A percentile compares a stretch with the other conserved stretches of the same genome.
These are phyloP conservation scores for Tubosaeta sp. DNA, from an alignment of 768 basidiomycete species.

Conservation along the genomic window DNA sequence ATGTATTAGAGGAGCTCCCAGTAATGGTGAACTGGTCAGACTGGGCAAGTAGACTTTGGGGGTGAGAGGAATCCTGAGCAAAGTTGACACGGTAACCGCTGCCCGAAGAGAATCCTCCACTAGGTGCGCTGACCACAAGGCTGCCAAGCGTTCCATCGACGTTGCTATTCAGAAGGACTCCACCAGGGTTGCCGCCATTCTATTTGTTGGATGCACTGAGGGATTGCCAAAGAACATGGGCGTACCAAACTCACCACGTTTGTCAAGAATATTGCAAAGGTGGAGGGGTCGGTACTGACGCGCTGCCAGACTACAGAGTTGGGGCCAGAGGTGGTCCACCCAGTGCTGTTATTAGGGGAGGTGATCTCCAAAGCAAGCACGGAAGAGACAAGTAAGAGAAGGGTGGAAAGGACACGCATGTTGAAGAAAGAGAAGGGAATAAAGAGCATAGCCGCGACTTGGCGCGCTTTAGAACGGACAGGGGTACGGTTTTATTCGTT, in stretches of 20 bases:
- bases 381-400: constrained; percentile 51
- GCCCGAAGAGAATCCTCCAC: constrained; percentile 63
- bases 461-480: neutral
- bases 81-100: constrained; percentile 69
- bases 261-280: constrained; percentile 65
- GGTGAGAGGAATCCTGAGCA: constrained; percentile 43
- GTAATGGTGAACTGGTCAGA: constrained; percentile 58
- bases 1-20: constrained; percentile 11
- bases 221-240: neutral
- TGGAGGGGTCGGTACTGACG: constrained; percentile 61
- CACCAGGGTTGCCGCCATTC: constrained; percentile 36
- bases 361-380: constrained; percentile 63
- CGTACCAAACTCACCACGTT: constrained; percentile 45
- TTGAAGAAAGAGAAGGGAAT: constrained; percentile 13
- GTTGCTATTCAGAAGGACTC: constrained; percentile 44
- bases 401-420: constrained; percentile 42
- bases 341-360: constrained; percentile 40
- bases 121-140: constrained; percentile 48
- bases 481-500: neutral
- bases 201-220: constrained; percentile 17
- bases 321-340: constrained; percentile 56
- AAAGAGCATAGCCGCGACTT: constrained; percentile 4
- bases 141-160: constrained; percentile 46
- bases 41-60: constrained; percentile 63
- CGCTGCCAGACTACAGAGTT: constrained; percentile 57